These are phyloP conservation scores for Coriaria nepalensis DNA, from an alignment of 306 rosid species.

Conservation along the genomic window DNA sequence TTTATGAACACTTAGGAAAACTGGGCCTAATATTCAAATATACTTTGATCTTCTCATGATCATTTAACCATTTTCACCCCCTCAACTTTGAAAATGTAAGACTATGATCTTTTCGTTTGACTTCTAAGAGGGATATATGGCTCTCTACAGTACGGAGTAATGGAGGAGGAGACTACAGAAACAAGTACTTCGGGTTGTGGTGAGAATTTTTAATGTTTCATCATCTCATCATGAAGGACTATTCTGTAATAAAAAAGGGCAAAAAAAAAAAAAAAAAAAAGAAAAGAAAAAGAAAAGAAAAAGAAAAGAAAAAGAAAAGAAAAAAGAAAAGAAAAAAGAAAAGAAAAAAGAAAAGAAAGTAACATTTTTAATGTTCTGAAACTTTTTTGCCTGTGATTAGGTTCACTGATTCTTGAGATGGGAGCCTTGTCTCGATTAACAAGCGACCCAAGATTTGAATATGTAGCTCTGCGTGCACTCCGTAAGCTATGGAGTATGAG, in stretches of 20 bases:
- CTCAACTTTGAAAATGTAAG: constrained; percentile 23
- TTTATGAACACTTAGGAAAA: no score
- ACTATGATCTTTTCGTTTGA: constrained; percentile 35
- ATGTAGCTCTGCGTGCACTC: constrained; percentile 77
- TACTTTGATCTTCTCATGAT: no score
- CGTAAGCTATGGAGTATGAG: constrained; percentile 87
- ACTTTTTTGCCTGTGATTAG: constrained; percentile 31
- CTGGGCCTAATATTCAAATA: no score
- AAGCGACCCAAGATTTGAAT: constrained; percentile 71
- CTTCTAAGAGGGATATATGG: constrained; percentile 69
- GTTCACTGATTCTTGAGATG: constrained; percentile 98
- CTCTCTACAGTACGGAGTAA: constrained; percentile 87
- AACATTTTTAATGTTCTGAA: no score
- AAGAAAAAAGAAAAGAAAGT: no score
- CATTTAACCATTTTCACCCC: constrained; percentile 14
- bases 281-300: no score
- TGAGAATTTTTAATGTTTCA: constrained; percentile 75
- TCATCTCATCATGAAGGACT: no score
- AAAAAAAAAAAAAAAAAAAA: no score
- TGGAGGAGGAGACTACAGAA: constrained; percentile 97
- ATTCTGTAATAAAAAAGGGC: no score
- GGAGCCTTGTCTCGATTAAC: constrained; percentile 90
- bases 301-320: no score
- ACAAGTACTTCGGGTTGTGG: constrained; percentile 99
- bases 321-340: no score